Evolutionary conservation across 257 asterid genomes (phyloP).

Genomic region (Parsonsia alboflavescens): DNA sequence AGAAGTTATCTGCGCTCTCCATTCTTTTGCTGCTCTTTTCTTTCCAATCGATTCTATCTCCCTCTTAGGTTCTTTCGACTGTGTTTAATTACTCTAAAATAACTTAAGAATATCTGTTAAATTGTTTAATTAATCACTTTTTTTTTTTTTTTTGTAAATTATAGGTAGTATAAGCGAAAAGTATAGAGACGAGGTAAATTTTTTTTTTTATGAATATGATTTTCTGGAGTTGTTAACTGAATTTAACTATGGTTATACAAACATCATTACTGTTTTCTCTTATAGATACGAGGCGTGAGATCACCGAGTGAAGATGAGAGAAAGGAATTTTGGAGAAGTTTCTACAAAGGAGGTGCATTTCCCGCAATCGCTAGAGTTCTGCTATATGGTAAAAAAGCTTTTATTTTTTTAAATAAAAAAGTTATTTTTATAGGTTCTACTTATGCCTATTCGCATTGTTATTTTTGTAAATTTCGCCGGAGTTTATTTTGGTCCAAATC

Average conservation of each 20-base stretch:
- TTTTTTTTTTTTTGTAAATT: background rate
- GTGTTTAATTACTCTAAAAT: background rate
- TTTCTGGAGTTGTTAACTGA: conserved; percentile 3
- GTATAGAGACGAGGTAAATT: conserved; percentile 55
- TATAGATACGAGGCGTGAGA: conserved; percentile 31
- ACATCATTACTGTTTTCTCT: conserved; percentile 14
- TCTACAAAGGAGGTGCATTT: conserved; percentile 69
- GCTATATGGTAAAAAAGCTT: conserved; percentile 45
- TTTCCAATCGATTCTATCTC: conserved; percentile 47
- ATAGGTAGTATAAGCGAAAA: conserved; percentile 55
- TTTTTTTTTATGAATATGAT: background rate
- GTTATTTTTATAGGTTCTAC: background rate
- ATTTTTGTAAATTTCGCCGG: background rate
- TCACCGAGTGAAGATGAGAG: conserved; percentile 46
- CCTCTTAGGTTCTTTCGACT: conserved; percentile 41
- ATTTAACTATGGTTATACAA: background rate
- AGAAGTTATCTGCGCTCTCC: conserved; percentile 62
- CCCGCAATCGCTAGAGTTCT: conserved; percentile 58
- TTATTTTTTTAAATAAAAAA: background rate
- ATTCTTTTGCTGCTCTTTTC: conserved; percentile 62
- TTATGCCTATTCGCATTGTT: background rate
- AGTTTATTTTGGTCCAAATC: background rate
- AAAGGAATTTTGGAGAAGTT: conserved; percentile 50
- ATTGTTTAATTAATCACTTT: background rate
- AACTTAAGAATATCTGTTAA: background rate